These are phyloP conservation scores for Starmera stellimalicola DNA, from an alignment of 1,139 yeast species.

Conservation along the genomic window DNA sequence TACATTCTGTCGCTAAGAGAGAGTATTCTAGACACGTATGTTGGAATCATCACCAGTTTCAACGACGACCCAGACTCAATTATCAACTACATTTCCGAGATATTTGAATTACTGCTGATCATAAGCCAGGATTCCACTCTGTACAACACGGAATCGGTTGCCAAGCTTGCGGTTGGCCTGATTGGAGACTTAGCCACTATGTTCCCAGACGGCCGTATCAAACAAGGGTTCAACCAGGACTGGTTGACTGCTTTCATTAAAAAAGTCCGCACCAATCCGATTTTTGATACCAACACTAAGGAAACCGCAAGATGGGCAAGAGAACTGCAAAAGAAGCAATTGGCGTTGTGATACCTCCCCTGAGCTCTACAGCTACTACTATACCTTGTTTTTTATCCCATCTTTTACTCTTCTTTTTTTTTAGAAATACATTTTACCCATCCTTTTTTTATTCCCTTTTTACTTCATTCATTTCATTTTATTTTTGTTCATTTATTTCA, in stretches of 20 bases:
- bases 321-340: conserved; percentile 44
- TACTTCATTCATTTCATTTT: neutral
- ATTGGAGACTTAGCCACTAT: conserved; percentile 88
- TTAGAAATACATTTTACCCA: neutral
- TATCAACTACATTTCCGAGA: conserved; percentile 54
- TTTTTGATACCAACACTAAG: conserved; percentile 56
- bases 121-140: conserved; percentile 54
- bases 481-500: neutral
- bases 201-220: conserved; percentile 68
- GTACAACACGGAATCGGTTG: conserved; percentile 52
- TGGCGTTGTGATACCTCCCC: conserved; percentile 19
- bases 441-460: neutral
- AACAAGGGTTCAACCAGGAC: conserved; percentile 51
- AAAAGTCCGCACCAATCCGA: conserved; percentile 55
- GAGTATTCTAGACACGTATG: conserved; percentile 87
- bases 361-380: too few species aligned
- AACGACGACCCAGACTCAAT: conserved; percentile 60
- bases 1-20: conserved; percentile 68
- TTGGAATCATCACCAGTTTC: conserved; percentile 88
- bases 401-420: too few species aligned
- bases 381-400: too few species aligned
- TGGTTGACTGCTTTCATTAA: conserved; percentile 79
- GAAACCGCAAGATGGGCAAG: conserved; percentile 97
- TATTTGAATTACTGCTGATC: conserved; percentile 58
- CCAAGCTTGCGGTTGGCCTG: conserved; percentile 77